Evolutionary conservation across 2,329 filamentous ascomycete genomes (phyloP), one percentile per base, ranked within the genome.

Genomic region (Colletotrichum musae): DNA sequence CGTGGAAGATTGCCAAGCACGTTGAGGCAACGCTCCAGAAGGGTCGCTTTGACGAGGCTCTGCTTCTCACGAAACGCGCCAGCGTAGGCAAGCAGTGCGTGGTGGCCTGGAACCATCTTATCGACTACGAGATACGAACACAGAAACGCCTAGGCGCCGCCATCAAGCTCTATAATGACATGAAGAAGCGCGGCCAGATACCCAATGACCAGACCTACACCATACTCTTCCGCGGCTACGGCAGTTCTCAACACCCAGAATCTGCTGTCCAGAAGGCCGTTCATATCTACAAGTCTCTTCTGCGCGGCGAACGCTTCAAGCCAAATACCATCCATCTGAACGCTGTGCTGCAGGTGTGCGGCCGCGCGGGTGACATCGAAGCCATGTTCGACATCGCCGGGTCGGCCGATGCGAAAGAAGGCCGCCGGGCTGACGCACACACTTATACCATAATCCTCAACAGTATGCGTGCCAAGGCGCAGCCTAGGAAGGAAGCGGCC

Each of bases 101-200:
- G 4, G 94, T 97, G 67, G 91, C 92, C 68, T 99, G 95, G 95
- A 98, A 98, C 80, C 89, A 93, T 76, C 80, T 97, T 52, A 91
- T 99, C 65, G 87, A 91, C 66, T 89, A 94, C 78, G 84, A 89
- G 71, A 82, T 98, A 78, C 81, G 86, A 50, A 83, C 89, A 26
- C 84, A 88, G 50, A 68, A 68, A 47, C 86, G 86, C 59, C 79
- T 94, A 41, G 85, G 86, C 69, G 82, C 84, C 21, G 95, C 93
- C 18, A 81, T 97, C 66, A 94, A 93, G 80, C 84, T 94, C n/a
- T 98, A 91, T 82, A 97, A 98, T 79, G 95, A 94, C 92, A 98
- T 99, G 95, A 99, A 98, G 83, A 98, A 98, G 82, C 88, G 94
- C 70, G 91, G 86, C 5, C 92, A 97, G 75, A 85, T 88, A 28